Base-by-base conservation (phyloP, 257 asterid species). In the Penstemon davidsonii region DNA sequence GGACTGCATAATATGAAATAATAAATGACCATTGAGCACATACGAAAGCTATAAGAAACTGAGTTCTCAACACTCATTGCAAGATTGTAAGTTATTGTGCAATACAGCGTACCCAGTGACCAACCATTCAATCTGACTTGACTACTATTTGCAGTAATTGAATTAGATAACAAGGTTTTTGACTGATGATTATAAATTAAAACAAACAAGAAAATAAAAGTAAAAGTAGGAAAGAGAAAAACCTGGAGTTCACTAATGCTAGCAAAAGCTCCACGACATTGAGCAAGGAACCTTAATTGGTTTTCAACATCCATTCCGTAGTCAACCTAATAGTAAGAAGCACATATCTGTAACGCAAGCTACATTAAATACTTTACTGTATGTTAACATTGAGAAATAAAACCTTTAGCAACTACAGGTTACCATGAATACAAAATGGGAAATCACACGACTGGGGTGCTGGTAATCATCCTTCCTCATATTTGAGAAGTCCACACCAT, bases 191-290 rank as follows among this genome's bases (percentile, higher is more conserved):
- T 45, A 43, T 71, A 53, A 76, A 41, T 56, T 67, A 49, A 60
- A 64, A 43, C 52, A 55, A 45, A 55, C 47, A 38, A 25, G 6
- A 64, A 33, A 25, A 39, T 7, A 62, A 9, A 33, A 25, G 41
- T 7, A 62, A 9, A 18, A 39, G 42, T 42, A 45, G 36, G 41
- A 60, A 69, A 55, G 60, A 7, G 36, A 43, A 63, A 68, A 60
- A 91, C 98, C 98, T 89, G 91, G 78, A 91, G 86, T 69, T 84
- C 88, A 46, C 57, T 77, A 73, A 85, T 82, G 82, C 82, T 67
- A 52, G 87, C 78, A 87, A 91, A 89, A 79, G 90, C 89, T 81
- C 91, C 93, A 40, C 96, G 96, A 59, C 94, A 88, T 69, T 83
- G 88, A 75, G 82, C 81, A 64, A 91, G 85, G 76, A 91, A 91